Base-by-base conservation (phyloP, 345 rosid genomes). In the Syzygium oleosum region DNA sequence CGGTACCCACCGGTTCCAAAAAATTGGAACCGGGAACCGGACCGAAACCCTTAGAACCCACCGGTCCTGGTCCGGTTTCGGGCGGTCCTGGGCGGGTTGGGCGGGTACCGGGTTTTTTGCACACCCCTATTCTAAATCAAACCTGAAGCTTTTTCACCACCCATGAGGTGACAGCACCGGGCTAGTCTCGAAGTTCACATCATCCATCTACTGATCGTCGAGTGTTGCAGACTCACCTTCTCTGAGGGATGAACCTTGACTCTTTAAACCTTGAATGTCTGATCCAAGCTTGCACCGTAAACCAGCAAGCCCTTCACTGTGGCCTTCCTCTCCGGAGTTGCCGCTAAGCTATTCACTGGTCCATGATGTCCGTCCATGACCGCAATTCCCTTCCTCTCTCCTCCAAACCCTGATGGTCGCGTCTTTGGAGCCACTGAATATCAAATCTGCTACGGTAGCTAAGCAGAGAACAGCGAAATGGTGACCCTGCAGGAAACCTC, bases 361-460 rank as follows among this genome's bases (percentile, higher is more conserved):
- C 99, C 98, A 5, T 93, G 92, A 83, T 97, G 99, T 73, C 99
- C 99, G 23, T 96, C 94, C 88, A 97, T 89, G 79, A 95, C 97
- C 23, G 98, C 84, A 46, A 53, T 58, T 90, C 79, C 84, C 88
- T 6, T 91, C 96, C 27, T 95, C 99, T 88, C 94, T 93, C 87
- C 96, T 91, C 99, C 99, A 96, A 79, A 95, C 97, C 85, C 99
- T 92, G 84, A 97, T 96, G 31, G 97, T 97, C 89, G 95, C 92
- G 88, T 97, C 99, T 22, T 98, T 99, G 7, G 99, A 97, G 49
- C 99, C 99, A 65, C 97, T 97, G 87, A 97, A 94, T 84, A 96
- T 93, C 90, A 96, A 87, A 84, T 91, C 95, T 49, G 94, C 98
- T 25, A 94, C 93, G 7, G 96, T 91, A n/a, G 90, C 90, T 2